phyloP scores from a whole-genome alignment of 441 rosid genomes.

The Arabidopsis hybrid region DNA sequence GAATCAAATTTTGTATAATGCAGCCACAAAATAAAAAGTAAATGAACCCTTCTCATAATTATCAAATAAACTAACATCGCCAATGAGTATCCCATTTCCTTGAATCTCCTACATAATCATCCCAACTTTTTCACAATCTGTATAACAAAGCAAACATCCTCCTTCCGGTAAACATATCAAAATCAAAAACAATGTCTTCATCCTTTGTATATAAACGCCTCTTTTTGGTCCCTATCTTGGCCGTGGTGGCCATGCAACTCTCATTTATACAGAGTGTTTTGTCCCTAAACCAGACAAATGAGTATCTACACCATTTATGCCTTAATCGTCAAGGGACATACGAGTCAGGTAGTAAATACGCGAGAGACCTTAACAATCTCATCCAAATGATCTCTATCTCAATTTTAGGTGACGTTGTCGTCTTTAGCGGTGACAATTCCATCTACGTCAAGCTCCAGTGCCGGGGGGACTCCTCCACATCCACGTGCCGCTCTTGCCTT shows the following conservation, averaged over 20 bases:
- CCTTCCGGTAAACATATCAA: not conserved
- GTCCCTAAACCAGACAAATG: constrained; percentile 4
- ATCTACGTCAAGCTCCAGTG: not conserved
- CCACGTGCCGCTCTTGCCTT: not conserved
- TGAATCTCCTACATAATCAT: not conserved
- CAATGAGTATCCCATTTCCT: not conserved
- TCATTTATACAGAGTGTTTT: not conserved
- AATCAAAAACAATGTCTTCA: not conserved
- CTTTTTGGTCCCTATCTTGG: not conserved
- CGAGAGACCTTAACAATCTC: not conserved
- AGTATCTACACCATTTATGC: constrained; percentile 11
- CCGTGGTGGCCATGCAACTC: constrained; percentile 1
- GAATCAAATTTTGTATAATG: not conserved
- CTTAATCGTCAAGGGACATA: not conserved
- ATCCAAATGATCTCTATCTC: not conserved
- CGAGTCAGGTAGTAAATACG: not conserved
- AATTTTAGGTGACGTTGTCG: not conserved
- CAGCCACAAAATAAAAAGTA: not conserved
- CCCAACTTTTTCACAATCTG: not conserved
- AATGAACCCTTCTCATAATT: not conserved
- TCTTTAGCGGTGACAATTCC: not conserved
- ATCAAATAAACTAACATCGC: not conserved
- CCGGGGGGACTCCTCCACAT: not conserved
- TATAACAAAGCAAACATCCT: not conserved
- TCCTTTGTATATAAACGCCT: not conserved